Conservation (phyloP, 805 yeast species). For the Hanseniaspora vineae region DNA sequence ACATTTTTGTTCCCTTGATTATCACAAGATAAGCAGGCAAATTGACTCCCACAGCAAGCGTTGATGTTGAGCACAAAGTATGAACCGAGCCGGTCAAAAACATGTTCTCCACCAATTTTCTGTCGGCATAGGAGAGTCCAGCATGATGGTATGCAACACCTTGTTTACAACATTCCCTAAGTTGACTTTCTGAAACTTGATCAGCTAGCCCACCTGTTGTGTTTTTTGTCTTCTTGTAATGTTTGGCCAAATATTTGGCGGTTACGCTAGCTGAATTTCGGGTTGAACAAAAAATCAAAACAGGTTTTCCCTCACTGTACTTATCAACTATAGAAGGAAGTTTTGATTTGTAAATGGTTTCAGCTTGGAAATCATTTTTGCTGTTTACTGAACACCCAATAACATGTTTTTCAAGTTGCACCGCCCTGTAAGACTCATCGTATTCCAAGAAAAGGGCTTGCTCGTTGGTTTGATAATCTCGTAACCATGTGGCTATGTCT, state of each 20-base stretch:
- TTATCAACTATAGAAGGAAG: constrained; percentile 27
- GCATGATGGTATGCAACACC: constrained; percentile 51
- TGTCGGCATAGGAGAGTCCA: constrained; percentile 36
- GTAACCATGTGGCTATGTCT: constrained; percentile 36
- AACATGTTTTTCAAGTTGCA: constrained; percentile 28
- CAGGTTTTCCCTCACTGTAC: constrained; percentile 31
- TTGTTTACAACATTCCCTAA: constrained; percentile 11
- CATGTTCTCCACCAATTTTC: constrained; percentile 31
- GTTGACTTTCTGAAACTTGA: constrained; percentile 16
- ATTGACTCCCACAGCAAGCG: constrained; percentile 49
- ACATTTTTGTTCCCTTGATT: constrained; percentile 51
- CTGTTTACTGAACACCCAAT: constrained; percentile 28
- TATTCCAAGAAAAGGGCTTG: constrained; percentile 29
- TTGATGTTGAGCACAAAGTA: constrained; percentile 43
- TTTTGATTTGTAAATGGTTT: constrained; percentile 30
- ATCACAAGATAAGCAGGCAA: constrained; percentile 48
- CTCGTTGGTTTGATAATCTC: constrained; percentile 9
- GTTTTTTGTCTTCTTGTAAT: not conserved
- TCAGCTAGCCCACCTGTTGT: constrained; percentile 6
- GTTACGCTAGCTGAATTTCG: constrained; percentile 35
- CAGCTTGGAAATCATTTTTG: constrained; percentile 36
- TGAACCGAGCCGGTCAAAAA: constrained; percentile 31
- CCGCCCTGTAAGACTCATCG: constrained; percentile 37
- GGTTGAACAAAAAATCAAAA: constrained; percentile 40
- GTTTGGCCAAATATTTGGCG: constrained; percentile 26